Conservation (phyloP, 1,139 yeast genomes). For the Debaryomycetaceae sp. region DNA sequence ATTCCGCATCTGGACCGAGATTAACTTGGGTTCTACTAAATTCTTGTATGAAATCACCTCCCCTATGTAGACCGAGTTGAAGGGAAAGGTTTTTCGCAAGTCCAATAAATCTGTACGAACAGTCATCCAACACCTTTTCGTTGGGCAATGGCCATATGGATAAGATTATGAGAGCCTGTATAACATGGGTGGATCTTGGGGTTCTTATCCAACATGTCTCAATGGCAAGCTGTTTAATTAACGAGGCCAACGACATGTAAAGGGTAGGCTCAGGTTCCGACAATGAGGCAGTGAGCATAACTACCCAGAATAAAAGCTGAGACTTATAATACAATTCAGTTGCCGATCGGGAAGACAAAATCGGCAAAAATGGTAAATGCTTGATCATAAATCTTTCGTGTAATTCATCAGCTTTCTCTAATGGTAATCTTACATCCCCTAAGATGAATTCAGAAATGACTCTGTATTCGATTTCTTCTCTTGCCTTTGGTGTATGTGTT, state of each 20-base stretch:
- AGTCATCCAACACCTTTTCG: conserved; percentile 88
- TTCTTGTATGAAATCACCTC: conserved; percentile 82
- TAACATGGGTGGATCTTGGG: conserved; percentile 90
- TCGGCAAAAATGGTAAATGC: conserved; percentile 77
- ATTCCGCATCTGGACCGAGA: conserved; percentile 81
- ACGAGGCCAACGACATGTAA: conserved; percentile 70
- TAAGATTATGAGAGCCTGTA: conserved; percentile 79
- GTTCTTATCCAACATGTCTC: conserved; percentile 94
- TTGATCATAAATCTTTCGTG: conserved; percentile 66
- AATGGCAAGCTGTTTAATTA: conserved; percentile 83
- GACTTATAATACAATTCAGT: conserved; percentile 79
- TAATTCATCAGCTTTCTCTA: conserved; percentile 65
- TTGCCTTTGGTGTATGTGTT: conserved; percentile 5
- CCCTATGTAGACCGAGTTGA: conserved; percentile 91
- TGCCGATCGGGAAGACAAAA: conserved; percentile 67
- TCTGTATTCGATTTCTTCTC: conserved; percentile 16
- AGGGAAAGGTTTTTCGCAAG: conserved; percentile 80
- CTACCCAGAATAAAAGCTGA: conserved; percentile 86
- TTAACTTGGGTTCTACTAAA: conserved; percentile 87
- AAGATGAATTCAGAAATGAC: conserved; percentile 57
- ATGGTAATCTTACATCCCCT: conserved; percentile 68
- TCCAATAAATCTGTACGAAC: conserved; percentile 84
- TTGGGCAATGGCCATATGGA: conserved; percentile 94
- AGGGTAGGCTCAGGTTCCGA: conserved; percentile 85
- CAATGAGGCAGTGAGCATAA: conserved; percentile 78